A percentile compares a stretch with the other conserved stretches of the same genome.
Evolutionary conservation across 192 early-diverging fungal species (phyloP).

Genomic region (Backusella luteola): DNA sequence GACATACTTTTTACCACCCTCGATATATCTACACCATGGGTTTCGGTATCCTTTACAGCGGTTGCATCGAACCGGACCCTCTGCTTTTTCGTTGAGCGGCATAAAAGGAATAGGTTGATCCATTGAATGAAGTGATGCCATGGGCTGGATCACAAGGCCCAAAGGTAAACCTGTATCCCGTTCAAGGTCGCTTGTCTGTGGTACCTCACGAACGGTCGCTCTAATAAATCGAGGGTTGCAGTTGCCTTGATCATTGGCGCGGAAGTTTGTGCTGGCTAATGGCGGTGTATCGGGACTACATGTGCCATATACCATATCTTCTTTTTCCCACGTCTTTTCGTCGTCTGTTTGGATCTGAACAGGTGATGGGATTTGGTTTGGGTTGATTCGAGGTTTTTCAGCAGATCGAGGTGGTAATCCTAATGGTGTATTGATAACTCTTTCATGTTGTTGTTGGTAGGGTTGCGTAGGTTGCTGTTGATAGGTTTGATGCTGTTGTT

Average conservation of each 20-base stretch:
- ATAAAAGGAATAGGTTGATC: constrained; percentile 82
- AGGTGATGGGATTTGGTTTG: constrained; percentile 92
- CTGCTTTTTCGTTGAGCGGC: constrained; percentile 66
- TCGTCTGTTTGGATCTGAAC: constrained; percentile 74
- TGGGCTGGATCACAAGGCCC: constrained; percentile 87
- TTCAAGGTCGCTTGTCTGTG: constrained; percentile 77
- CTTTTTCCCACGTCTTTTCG: constrained; percentile 31
- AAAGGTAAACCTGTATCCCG: constrained; percentile 80
- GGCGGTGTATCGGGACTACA: constrained; percentile 69
- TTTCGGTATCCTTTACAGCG: constrained; percentile 96
- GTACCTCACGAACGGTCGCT: constrained; percentile 85
- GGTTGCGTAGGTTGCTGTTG: constrained; percentile 23
- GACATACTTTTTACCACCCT: constrained; percentile 88
- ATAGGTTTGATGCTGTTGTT: background rate
- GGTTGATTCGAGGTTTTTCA: constrained; percentile 77
- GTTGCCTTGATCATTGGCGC: constrained; percentile 89
- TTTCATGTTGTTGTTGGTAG: constrained; percentile 30
- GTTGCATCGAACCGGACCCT: constrained; percentile 85
- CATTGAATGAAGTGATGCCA: constrained; percentile 75
- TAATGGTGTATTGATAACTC: constrained; percentile 34
- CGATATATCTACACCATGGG: constrained; percentile 81
- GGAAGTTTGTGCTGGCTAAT: constrained; percentile 76
- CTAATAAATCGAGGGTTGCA: constrained; percentile 90
- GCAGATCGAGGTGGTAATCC: constrained; percentile 28
- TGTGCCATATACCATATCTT: constrained; percentile 58